Percentiles rank a stretch among this genome's conserved stretches.
These are phyloP conservation scores for Ehretia macrophylla DNA, from an alignment of 257 asterid genomes.

Conservation along the genomic window DNA sequence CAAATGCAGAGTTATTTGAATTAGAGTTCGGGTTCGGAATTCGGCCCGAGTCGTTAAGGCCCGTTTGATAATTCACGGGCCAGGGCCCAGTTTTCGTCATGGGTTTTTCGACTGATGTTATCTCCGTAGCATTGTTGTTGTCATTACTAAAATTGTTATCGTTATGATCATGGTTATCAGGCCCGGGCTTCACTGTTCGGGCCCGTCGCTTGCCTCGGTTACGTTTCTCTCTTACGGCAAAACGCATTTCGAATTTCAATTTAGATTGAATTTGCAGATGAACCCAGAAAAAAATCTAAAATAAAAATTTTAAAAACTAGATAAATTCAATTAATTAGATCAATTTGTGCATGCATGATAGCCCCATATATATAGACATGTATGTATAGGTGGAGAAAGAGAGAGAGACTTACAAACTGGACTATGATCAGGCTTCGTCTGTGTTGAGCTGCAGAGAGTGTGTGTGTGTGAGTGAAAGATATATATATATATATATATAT, in stretches of 20 bases:
- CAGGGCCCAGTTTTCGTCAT: slow-evolving; percentile 27
- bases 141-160: too few relatives aligned
- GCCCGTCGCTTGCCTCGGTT: slow-evolving; percentile 59
- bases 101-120: slow-evolving; percentile 16
- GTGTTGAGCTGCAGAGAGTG: too few relatives aligned
- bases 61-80: slow-evolving; percentile 21
- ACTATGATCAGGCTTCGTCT: too few relatives aligned
- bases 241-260: slow-evolving; percentile 45
- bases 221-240: slow-evolving; percentile 63
- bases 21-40: neutral
- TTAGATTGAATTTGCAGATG: slow-evolving; percentile 9
- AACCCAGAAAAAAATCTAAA: slow-evolving; percentile 19
- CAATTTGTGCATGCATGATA: too few relatives aligned
- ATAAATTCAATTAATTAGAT: slow-evolving; percentile 9
- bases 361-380: too few relatives aligned
- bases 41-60: slow-evolving; percentile 11
- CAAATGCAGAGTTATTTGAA: slow-evolving; percentile 17
- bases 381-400: too few relatives aligned
- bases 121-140: slow-evolving; percentile 1
- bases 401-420: too few relatives aligned
- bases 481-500: too few relatives aligned
- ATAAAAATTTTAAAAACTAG: too few relatives aligned
- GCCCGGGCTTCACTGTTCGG: slow-evolving; percentile 62
- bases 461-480: too few relatives aligned
- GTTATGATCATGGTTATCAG: slow-evolving; percentile 30